Base-by-base conservation (phyloP, 805 yeast species). In the Metschnikowia bowlesiae region DNA sequence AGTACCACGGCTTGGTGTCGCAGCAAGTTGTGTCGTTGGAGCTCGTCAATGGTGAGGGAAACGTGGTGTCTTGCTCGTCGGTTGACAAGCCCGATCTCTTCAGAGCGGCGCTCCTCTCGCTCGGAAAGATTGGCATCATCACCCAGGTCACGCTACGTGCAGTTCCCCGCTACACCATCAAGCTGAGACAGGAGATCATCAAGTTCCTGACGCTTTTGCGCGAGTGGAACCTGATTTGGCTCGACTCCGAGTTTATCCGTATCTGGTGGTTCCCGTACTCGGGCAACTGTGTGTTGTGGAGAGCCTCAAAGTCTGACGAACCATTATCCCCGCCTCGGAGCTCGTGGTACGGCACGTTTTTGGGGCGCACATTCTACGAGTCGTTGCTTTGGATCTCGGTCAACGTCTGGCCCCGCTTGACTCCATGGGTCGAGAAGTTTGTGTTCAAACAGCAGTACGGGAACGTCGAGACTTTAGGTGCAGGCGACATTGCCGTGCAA, bases 251-350 rank as follows among this genome's bases (percentile, higher is more conserved):
- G 69, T 92, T 83, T 62, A 85, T 90, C 42, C 81, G 98, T 56
- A 81, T 90, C 45, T 92, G 98, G 97, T 94, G 98, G 98, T 94
- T 87, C 68, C 98, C 99, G 1, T 94, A 92, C 67, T 77, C 94
- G 14, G 80, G 82, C 46, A 85, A 85, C 62, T 88, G 96, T 73
- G 83, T 90, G 32, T 73, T 90, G 44, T 92, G 98, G 97, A 81
- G 95, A 63, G 98, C 96, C 36, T 71, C 80, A 26, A 89, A 89
- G 63, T 81, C 96, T 1, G 70, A 71, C 28, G 87, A 85, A 35
- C 78, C 84, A 0, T 68, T 81, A 42, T 78, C 87, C 4, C 73
- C 70, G 2, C 89, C 94, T 31, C 75, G 88, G 61, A 74, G 75
- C 18, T 83, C 91, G 29, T 90, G 96, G 89, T 89, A 89, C 75